Base-by-base conservation (phyloP, 192 early-diverging fungal genomes). In the Lobosporangium transversale region DNA sequence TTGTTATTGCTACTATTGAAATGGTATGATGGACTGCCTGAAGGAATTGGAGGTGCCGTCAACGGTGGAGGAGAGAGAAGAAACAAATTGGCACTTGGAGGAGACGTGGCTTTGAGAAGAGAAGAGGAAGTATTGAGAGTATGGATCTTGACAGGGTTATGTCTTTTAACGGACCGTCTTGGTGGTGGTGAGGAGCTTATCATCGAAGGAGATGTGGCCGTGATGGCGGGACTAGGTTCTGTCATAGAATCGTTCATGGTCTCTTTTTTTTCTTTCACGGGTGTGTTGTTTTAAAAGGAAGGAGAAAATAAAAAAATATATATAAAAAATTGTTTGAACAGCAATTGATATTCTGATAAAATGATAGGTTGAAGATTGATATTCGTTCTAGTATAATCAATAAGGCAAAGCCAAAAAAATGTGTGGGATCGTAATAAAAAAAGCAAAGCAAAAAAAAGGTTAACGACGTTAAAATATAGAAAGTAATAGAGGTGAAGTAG, bases 121-220 rank as follows among this genome's bases (percentile, higher is more conserved):
- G 33, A 58, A 18, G 58, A 56, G 33, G 58, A 48, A 5, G 58
- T 56, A 45, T 48, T 62, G 33, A 61, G 35, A 30, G 68, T 61
- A 11, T 70, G 53, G 50, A 70, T 57, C 59, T 61, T 70, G 53
- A 49, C 45, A 3, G 63, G 63, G 18, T 66, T 53, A 26, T 56
- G 54, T 37, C 63, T n/a, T 10, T 30, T 30, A 1, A 33, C 4
- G 2, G 37, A 37, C 12, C 31, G 44, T n/a, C n/a, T n/a, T n/a
- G n/a, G n/a, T 4, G 32, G 14, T 40, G 61, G 35, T 26, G 10
- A 35, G 17, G 36, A 3, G 8, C 17, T 17, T 23, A 44, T 21
- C 27, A 17, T 43, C 4, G 36, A 3, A 30, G 32, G 29, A 37
- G 52, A 12, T 24, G 29, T 33, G 52, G 14, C 6, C 35, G 3